Percentiles rank a stretch among this genome's conserved stretches.
These are phyloP conservation scores for Canna indica DNA, from an alignment of 176 grass and related monocot genomes.

Conservation along the genomic window DNA sequence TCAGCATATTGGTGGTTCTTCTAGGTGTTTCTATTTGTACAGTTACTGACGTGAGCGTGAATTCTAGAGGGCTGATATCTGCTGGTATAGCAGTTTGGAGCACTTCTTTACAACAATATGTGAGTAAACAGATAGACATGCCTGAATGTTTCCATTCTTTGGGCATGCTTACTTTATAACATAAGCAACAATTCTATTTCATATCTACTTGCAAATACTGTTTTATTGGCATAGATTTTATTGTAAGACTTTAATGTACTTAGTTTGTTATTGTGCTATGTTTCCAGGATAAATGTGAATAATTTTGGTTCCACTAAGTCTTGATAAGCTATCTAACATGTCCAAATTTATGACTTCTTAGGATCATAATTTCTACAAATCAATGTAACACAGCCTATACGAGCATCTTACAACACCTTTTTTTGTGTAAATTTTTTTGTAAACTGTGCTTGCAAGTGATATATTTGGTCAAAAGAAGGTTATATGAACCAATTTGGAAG, in stretches of 20 bases:
- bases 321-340: too few relatives aligned
- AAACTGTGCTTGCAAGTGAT: not conserved
- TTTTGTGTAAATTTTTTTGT: not conserved
- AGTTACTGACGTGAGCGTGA: constrained; percentile 88
- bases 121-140: constrained; percentile 31
- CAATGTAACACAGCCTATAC: too few relatives aligned
- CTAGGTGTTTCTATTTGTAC: constrained; percentile 75
- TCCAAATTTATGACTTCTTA: too few relatives aligned
- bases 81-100: constrained; percentile 87
- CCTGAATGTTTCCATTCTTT: not conserved
- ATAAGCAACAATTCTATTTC: not conserved
- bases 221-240: too few relatives aligned
- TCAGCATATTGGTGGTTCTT: constrained; percentile 87
- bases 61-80: constrained; percentile 67
- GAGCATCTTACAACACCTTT: not conserved
- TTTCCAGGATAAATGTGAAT: not conserved
- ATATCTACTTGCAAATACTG: not conserved
- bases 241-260: too few relatives aligned
- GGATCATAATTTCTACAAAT: not conserved
- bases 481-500: not conserved
- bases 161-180: not conserved
- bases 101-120: constrained; percentile 90
- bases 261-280: too few relatives aligned
- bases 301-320: not conserved
- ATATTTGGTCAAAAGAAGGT: not conserved